These are phyloP conservation scores for Combretum micranthum DNA, from an alignment of 345 rosid species.

Conservation along the genomic window DNA sequence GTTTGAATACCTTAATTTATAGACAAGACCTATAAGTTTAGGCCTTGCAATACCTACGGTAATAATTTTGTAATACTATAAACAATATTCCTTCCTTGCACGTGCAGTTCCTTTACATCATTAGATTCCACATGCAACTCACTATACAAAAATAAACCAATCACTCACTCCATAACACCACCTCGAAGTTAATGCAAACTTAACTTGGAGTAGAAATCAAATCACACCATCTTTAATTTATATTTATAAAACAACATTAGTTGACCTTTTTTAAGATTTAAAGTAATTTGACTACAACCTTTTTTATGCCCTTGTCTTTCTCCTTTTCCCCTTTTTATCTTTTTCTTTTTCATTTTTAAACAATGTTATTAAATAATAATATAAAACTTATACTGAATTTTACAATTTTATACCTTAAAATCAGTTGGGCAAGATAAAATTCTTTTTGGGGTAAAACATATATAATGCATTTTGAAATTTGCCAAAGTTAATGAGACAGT, in stretches of 20 bases:
- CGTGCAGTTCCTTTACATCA: slow-evolving; percentile 27
- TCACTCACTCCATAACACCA: slow-evolving; percentile 10
- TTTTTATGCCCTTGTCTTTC: background rate
- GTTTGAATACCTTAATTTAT: too few species aligned
- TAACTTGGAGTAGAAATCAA: background rate
- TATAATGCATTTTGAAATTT: background rate
- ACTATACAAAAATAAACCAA: background rate
- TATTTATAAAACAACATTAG: slow-evolving; percentile 1
- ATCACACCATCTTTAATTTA: background rate
- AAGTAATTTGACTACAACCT: background rate
- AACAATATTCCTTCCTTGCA: slow-evolving; percentile 25
- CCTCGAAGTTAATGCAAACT: background rate
- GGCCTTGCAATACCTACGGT: too few species aligned
- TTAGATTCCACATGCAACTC: slow-evolving; percentile 8
- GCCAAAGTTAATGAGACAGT: slow-evolving; percentile 11
- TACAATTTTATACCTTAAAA: too few species aligned
- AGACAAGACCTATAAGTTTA: too few species aligned
- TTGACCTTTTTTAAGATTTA: slow-evolving; percentile 3
- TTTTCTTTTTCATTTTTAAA: background rate
- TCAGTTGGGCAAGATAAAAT: too few species aligned
- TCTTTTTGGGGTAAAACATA: background rate
- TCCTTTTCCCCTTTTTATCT: background rate
- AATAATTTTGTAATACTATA: slow-evolving; percentile 1
- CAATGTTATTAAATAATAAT: too few species aligned
- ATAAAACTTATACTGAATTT: too few species aligned